Conservation (phyloP, 2,329 filamentous ascomycete species). For the Epichloe gansuensis region DNA sequence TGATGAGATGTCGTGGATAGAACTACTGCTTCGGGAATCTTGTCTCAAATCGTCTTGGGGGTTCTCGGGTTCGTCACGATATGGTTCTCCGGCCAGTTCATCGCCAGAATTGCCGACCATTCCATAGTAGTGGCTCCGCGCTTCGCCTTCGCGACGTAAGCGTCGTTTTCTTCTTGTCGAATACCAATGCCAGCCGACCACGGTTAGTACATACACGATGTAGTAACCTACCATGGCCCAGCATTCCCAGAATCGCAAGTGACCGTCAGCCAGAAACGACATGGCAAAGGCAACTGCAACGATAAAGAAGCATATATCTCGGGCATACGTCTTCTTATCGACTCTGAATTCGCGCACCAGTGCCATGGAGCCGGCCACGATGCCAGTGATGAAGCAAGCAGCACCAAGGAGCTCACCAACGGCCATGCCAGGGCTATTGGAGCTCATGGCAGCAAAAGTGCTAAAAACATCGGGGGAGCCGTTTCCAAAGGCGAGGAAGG, state of each 20-base stretch:
- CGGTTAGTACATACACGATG: conserved; percentile 73
- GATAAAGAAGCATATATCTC: conserved; percentile 88
- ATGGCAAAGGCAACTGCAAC: conserved; percentile 77
- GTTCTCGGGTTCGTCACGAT: conserved; percentile 45
- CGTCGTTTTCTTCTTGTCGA: conserved; percentile 47
- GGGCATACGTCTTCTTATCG: conserved; percentile 74
- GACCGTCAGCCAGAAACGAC: conserved; percentile 73
- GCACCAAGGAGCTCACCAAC: conserved; percentile 91
- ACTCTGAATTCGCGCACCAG: conserved; percentile 91
- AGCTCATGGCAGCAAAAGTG: conserved; percentile 95
- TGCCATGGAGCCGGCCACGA: conserved; percentile 95
- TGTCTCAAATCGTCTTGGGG: conserved; percentile 11
- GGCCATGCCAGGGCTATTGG: conserved; percentile 91
- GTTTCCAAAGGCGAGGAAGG: conserved; percentile 92
- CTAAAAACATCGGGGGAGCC: conserved; percentile 97
- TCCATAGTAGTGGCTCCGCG: conserved; percentile 60
- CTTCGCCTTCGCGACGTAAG: conserved; percentile 54
- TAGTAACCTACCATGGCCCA: conserved; percentile 85
- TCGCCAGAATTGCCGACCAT: conserved; percentile 36
- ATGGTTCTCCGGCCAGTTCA: conserved; percentile 42
- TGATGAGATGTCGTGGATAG: conserved; percentile 25
- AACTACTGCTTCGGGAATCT: conserved; percentile 8
- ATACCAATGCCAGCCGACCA: conserved; percentile 89
- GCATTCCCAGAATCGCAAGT: conserved; percentile 80
- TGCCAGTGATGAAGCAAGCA: conserved; percentile 88